phyloP scores from a whole-genome alignment of 2,329 filamentous ascomycete genomes.

The Fusarium kyushuense region DNA sequence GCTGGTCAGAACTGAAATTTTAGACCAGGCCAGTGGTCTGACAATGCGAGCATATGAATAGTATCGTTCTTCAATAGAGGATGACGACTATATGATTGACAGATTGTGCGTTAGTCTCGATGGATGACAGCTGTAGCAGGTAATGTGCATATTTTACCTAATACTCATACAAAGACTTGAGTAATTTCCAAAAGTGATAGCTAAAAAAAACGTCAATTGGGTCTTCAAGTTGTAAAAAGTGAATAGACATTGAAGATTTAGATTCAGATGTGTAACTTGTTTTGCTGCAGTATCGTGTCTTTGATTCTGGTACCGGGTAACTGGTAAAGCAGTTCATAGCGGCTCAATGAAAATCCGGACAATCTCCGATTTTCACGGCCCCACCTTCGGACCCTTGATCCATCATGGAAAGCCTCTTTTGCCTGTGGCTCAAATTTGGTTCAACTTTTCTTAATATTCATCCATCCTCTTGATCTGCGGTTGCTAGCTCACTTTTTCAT shows the following conservation, averaged over 20 bases:
- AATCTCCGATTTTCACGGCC: slow-evolving; percentile 20
- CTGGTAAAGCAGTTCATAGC: not conserved
- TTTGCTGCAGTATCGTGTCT: not conserved
- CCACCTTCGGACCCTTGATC: slow-evolving; percentile 39
- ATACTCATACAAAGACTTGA: too few relatives aligned
- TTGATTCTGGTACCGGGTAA: not conserved
- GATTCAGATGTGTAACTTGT: not conserved
- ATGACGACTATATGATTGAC: not conserved
- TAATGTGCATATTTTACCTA: not conserved
- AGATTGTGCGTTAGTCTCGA: not conserved
- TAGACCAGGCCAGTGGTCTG: not conserved
- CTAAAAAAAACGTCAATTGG: too few relatives aligned
- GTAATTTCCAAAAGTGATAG: too few relatives aligned
- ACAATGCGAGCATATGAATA: not conserved
- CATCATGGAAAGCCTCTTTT: slow-evolving; percentile 42
- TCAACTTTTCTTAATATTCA: slow-evolving; percentile 39
- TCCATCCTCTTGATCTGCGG: slow-evolving; percentile 5
- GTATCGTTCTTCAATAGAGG: not conserved
- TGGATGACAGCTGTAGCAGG: not conserved
- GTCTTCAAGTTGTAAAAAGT: not conserved
- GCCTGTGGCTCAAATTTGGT: slow-evolving; percentile 33
- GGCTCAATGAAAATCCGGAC: slow-evolving; percentile 28
- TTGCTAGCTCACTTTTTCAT: slow-evolving; percentile 24
- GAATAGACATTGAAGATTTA: not conserved
- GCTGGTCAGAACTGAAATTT: not conserved